phyloP scores from a whole-genome alignment of 352 stramenopile species.

The Globisporangium rhizosaccharum region DNA sequence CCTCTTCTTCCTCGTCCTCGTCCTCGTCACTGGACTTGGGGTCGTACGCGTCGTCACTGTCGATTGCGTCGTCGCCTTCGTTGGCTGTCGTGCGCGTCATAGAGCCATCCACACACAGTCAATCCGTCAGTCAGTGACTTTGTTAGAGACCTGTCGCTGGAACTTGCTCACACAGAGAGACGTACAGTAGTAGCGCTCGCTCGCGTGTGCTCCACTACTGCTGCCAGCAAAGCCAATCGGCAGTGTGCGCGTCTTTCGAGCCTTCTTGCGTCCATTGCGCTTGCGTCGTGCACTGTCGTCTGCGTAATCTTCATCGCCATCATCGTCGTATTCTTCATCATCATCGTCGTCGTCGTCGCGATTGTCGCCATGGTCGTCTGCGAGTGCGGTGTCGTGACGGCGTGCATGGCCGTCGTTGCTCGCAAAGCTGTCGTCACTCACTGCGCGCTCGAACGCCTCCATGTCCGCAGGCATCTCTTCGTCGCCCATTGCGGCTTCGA shows the following conservation, averaged over 20 bases:
- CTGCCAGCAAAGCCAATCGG: not conserved
- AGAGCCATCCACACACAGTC: not conserved
- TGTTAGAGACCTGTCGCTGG: too few relatives aligned
- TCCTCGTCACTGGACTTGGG: constrained; percentile 33
- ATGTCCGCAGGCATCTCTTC: constrained; percentile 42
- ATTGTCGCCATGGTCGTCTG: not conserved
- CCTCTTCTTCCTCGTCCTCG: constrained; percentile 55
- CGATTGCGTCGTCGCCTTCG: constrained; percentile 21
- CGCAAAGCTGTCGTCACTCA: constrained; percentile 15
- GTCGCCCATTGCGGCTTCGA: constrained; percentile 75
- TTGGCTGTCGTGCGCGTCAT: not conserved
- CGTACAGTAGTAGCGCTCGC: constrained; percentile 8
- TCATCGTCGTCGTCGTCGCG: constrained; percentile 12
- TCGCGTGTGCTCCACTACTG: not conserved
- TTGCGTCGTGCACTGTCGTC: constrained; percentile 3
- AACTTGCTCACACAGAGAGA: not conserved
- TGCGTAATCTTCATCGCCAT: constrained; percentile 7
- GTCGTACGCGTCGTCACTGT: constrained; percentile 54
- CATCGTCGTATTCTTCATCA: constrained; percentile 10
- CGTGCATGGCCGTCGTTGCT: constrained; percentile 6
- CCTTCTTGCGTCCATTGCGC: constrained; percentile 1
- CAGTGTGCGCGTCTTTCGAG: not conserved
- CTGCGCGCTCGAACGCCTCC: constrained; percentile 37
- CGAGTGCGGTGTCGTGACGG: constrained; percentile 1
- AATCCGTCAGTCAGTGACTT: too few relatives aligned